These are phyloP conservation scores for Candida schatavii DNA, from an alignment of 805 yeast genomes.

Conservation along the genomic window DNA sequence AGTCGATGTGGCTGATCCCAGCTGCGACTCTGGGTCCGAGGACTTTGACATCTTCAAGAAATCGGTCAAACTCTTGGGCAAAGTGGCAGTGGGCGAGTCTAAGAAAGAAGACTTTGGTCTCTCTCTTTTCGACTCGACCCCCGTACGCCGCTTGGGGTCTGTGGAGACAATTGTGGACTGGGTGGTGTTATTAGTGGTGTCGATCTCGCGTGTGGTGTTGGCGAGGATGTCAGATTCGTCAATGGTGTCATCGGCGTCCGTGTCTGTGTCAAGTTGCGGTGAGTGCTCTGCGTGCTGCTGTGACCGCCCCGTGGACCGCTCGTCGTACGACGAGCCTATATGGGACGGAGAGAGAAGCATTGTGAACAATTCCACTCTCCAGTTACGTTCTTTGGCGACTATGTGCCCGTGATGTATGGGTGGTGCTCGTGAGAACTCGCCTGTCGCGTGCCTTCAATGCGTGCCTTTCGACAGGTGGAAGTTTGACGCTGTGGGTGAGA, in stretches of 20 bases:
- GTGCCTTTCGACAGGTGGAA: too few species aligned
- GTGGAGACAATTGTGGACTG: not conserved
- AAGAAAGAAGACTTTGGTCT: slow-evolving; percentile 1
- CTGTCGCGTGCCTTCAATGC: too few species aligned
- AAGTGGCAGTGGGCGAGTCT: slow-evolving; percentile 4
- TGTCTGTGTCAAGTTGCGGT: slow-evolving; percentile 8
- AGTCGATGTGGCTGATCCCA: not conserved
- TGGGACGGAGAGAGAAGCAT: slow-evolving; percentile 5
- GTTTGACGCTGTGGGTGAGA: too few species aligned
- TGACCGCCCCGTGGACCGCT: too few species aligned
- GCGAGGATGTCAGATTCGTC: not conserved
- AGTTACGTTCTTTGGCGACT: too few species aligned
- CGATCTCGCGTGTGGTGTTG: not conserved
- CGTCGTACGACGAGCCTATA: slow-evolving; percentile 1
- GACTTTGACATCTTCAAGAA: slow-evolving; percentile 1
- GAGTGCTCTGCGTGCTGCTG: too few species aligned
- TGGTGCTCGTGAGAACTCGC: too few species aligned
- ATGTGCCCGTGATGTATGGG: too few species aligned
- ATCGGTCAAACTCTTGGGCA: slow-evolving; percentile 3
- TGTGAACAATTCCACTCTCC: too few species aligned
- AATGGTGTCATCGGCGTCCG: slow-evolving; percentile 3
- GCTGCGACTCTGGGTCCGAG: not conserved
- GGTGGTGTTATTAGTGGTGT: slow-evolving; percentile 1
- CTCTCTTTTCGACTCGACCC: slow-evolving; percentile 6
- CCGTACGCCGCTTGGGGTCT: slow-evolving; percentile 2